These are phyloP conservation scores for Anethum foeniculum DNA, from an alignment of 140 eudicot species.

Conservation along the genomic window DNA sequence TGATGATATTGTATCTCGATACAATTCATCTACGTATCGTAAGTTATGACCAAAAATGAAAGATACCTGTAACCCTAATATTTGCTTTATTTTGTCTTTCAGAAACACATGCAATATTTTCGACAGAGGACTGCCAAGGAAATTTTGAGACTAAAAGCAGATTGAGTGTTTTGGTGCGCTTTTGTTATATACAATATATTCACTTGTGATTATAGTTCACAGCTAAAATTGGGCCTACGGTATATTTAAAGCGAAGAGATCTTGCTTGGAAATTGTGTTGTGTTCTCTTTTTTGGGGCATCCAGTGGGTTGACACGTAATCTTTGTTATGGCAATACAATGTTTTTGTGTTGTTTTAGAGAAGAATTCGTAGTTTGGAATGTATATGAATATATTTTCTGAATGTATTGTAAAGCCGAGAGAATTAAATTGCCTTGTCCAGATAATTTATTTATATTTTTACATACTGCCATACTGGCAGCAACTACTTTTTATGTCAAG, in stretches of 20 bases:
- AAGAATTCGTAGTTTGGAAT: not conserved
- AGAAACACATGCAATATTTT: constrained; percentile 89
- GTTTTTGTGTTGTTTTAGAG: not conserved
- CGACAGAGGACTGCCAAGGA: constrained; percentile 80
- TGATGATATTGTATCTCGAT: too few species aligned
- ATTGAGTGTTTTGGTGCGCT: constrained; percentile 28
- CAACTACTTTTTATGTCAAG: not conserved
- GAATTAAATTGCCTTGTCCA: not conserved
- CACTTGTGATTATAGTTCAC: not conserved
- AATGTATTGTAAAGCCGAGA: not conserved
- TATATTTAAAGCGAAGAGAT: not conserved
- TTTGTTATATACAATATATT: not conserved
- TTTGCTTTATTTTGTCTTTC: constrained; percentile 12
- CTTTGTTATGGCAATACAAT: not conserved
- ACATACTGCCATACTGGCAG: not conserved
- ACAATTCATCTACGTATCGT: too few species aligned
- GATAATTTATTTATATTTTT: not conserved
- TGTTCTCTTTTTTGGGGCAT: not conserved
- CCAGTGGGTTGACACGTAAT: not conserved
- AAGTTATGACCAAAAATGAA: too few species aligned
- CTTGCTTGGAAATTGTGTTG: not conserved
- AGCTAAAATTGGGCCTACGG: not conserved
- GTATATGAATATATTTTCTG: not conserved
- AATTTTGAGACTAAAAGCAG: constrained; percentile 63
- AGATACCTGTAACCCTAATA: not conserved